Percentiles rank a stretch among this genome's conserved stretches.
These are phyloP conservation scores for Ophiostoma sp. DNA, from an alignment of 2,329 filamentous ascomycete species.

Conservation along the genomic window DNA sequence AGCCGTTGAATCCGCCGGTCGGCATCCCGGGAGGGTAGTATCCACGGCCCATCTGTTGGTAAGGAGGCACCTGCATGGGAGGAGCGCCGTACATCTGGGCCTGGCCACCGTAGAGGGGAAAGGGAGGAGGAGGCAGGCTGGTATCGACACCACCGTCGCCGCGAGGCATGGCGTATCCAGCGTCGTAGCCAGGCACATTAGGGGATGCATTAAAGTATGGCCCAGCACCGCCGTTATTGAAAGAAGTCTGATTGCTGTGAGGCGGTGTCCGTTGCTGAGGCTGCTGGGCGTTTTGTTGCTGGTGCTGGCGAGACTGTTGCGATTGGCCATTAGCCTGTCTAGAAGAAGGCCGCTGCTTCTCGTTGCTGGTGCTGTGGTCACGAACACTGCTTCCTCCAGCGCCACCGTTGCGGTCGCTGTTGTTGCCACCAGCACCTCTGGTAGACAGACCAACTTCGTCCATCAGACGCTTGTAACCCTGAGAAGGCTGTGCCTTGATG, in stretches of 20 bases:
- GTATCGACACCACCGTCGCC: constrained; percentile 40
- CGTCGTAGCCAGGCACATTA: constrained; percentile 47
- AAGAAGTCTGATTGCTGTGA: constrained; percentile 20
- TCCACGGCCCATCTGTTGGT: constrained; percentile 51
- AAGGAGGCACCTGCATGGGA: constrained; percentile 41
- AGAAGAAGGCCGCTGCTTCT: constrained; percentile 53
- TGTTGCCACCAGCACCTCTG: constrained; percentile 38
- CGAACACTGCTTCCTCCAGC: constrained; percentile 42
- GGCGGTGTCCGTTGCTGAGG: constrained; percentile 33
- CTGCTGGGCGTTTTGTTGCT: constrained; percentile 37
- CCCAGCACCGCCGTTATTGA: constrained; percentile 31
- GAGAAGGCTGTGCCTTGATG: constrained; percentile 87
- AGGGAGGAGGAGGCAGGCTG: constrained; percentile 22
- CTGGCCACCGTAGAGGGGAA: constrained; percentile 20
- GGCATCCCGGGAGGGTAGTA: constrained; percentile 54
- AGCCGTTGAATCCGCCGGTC: constrained; percentile 44
- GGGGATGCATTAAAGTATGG: constrained; percentile 48
- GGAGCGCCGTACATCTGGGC: constrained; percentile 28
- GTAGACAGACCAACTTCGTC: constrained; percentile 91
- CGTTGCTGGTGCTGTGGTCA: constrained; percentile 43
- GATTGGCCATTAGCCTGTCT: constrained; percentile 45
- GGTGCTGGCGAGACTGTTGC: constrained; percentile 30
- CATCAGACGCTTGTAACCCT: constrained; percentile 98
- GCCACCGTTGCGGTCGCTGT: constrained; percentile 34
- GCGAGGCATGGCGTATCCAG: constrained; percentile 48